Evolutionary conservation across 2,329 filamentous ascomycete genomes (phyloP), one percentile per base, ranked within the genome.

Genomic region (Diaporthe australafricana): DNA sequence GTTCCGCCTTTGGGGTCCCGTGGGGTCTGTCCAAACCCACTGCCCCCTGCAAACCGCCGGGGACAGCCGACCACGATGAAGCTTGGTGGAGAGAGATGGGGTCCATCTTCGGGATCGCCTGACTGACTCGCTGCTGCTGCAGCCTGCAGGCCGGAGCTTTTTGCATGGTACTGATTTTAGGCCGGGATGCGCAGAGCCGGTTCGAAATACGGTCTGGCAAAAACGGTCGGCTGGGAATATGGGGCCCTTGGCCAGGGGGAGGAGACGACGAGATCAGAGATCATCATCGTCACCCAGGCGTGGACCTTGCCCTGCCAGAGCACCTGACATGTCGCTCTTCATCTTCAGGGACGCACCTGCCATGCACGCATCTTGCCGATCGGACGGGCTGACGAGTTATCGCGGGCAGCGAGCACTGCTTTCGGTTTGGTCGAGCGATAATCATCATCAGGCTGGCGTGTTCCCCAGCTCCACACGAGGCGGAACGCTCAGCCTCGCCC

Each of bases 31-130:
- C 27, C 60, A 32, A 63, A 48, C 42, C 60, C 60, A 68, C 38
- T 42, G 22, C 38, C 38, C 65, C 66, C 66, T 68, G 66, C 66
- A 68, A 68, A 68, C 66, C 66, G 52, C 66, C 66, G 66, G 66
- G 66, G 66, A 68, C 27, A 68, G 66, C 66, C 66, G 66, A 68
- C 42, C 30, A 35, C 65, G 65, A 55, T 68, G 50, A 47, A 25
- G 50, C 20, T 45, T 45, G 50, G 50, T 42, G 65, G 65, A n/a
- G 66, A 27, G 30, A 48, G 40, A n/a, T n/a, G n/a, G 66, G 66
- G 52, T 47, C 66, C 30, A 68, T 68, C 27, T 55, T 68, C 55
- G 66, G 45, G 66, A 57, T 68, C 66, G 66, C 32, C 66, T 48
- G 30, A 55, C 52, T 68, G 66, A 68, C 66, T 68, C 66, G 66